These are phyloP conservation scores for Aeschynomene evenia DNA, from an alignment of 306 rosid genomes.

Conservation along the genomic window DNA sequence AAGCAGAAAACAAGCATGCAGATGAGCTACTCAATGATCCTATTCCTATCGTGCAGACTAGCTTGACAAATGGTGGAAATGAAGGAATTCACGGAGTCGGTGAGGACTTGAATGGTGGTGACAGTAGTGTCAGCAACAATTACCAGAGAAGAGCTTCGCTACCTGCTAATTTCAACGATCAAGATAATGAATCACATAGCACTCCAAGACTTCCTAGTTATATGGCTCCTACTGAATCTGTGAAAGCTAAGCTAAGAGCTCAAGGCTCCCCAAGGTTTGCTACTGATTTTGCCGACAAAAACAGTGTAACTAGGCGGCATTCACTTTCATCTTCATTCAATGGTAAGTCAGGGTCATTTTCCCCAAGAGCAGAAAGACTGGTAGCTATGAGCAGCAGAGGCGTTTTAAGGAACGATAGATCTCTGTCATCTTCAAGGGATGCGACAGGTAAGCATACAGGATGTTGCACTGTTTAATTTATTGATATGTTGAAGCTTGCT, in stretches of 20 bases:
- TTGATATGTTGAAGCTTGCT: background rate
- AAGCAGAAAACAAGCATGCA: slow-evolving; percentile 23
- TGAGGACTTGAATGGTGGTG: slow-evolving; percentile 36
- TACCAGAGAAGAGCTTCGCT: slow-evolving; percentile 49
- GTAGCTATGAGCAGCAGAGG: slow-evolving; percentile 40
- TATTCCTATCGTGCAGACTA: slow-evolving; percentile 17
- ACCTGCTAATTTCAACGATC: slow-evolving; percentile 46
- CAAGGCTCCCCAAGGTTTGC: slow-evolving; percentile 46
- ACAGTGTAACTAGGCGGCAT: slow-evolving; percentile 46
- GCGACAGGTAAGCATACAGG: slow-evolving; percentile 42
- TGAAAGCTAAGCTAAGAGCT: slow-evolving; percentile 58
- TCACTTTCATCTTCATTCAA: slow-evolving; percentile 46
- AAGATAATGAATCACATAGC: slow-evolving; percentile 40
- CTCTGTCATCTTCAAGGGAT: slow-evolving; percentile 48
- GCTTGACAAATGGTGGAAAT: slow-evolving; percentile 26
- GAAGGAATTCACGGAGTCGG: slow-evolving; percentile 24
- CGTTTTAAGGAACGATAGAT: slow-evolving; percentile 35
- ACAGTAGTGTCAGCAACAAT: slow-evolving; percentile 37
- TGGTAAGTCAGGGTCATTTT: slow-evolving; percentile 43
- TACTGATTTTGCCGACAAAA: slow-evolving; percentile 40
- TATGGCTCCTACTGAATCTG: slow-evolving; percentile 69
- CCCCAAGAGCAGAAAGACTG: slow-evolving; percentile 42
- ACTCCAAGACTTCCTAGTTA: slow-evolving; percentile 55
- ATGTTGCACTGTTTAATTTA: slow-evolving; percentile 11
- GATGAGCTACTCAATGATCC: slow-evolving; percentile 25